Evolutionary conservation across 352 stramenopile genomes (phyloP).

Genomic region (Phytophthora uliginosa): DNA sequence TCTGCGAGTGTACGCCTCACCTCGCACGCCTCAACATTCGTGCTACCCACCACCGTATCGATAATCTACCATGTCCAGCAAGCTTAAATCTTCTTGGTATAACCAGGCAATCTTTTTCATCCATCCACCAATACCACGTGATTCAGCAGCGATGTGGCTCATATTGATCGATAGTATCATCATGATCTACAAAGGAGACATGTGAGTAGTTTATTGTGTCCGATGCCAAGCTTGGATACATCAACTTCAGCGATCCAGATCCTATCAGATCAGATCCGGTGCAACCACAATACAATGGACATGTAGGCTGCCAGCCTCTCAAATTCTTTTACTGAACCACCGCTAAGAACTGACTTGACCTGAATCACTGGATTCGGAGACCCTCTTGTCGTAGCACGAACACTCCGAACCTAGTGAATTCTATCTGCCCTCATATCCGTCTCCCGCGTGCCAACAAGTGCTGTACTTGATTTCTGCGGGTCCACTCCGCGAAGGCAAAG

Average conservation of each 20-base stretch:
- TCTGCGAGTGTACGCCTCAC: too few species aligned
- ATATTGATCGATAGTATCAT: background rate
- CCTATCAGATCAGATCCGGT: constrained; percentile 1
- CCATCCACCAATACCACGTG: too few species aligned
- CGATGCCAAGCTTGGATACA: background rate
- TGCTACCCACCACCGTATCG: too few species aligned
- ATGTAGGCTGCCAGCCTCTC: background rate
- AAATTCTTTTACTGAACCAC: background rate
- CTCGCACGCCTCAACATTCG: too few species aligned
- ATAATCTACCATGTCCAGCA: too few species aligned
- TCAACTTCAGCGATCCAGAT: background rate
- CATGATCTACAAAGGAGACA: background rate
- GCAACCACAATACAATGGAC: background rate
- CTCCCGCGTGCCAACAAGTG: background rate
- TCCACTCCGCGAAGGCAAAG: background rate
- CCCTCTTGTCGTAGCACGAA: background rate
- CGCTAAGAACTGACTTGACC: background rate
- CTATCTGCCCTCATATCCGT: background rate
- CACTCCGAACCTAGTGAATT: background rate
- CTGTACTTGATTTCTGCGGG: background rate
- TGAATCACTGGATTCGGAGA: background rate
- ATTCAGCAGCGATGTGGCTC: too few species aligned
- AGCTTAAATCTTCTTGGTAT: too few species aligned
- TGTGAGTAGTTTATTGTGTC: background rate
- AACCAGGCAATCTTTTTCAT: too few species aligned